A percentile compares a stretch with the other conserved stretches of the same genome.
Evolutionary conservation across 345 rosid genomes (phyloP).

Genomic region (Lepidium didymum): DNA sequence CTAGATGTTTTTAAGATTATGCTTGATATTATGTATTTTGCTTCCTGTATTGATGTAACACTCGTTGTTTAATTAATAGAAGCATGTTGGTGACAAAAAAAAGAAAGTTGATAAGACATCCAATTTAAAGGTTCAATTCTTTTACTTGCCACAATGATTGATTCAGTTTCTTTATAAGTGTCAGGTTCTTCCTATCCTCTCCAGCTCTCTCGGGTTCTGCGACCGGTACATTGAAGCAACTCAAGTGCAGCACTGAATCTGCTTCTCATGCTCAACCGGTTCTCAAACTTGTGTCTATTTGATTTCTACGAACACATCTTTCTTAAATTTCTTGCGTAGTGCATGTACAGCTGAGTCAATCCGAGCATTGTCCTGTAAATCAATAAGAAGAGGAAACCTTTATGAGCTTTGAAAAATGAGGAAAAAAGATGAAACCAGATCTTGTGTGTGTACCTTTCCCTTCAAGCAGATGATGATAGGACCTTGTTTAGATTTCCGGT

Average conservation of each 20-base stretch:
- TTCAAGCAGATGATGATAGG: constrained; percentile 52
- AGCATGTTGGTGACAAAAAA: too few species aligned
- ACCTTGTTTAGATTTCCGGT: constrained; percentile 70
- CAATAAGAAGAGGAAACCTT: neutral
- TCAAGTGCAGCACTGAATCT: neutral
- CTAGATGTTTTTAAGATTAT: too few species aligned
- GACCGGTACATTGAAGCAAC: neutral
- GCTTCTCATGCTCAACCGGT: neutral
- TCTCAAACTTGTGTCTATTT: constrained; percentile 13
- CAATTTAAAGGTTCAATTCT: neutral
- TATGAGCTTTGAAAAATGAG: neutral
- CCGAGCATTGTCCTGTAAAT: constrained; percentile 48
- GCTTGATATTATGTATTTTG: too few species aligned
- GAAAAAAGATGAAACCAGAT: neutral
- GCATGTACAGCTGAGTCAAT: constrained; percentile 48
- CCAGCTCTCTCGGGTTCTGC: constrained; percentile 1
- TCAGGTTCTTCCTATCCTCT: constrained; percentile 2
- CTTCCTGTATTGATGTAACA: too few species aligned
- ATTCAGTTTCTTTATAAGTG: neutral
- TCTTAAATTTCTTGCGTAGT: constrained; percentile 49
- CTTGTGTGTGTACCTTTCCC: constrained; percentile 65
- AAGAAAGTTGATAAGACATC: neutral
- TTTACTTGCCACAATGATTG: neutral
- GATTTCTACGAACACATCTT: constrained; percentile 39
- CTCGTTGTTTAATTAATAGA: too few species aligned